A percentile compares a stretch with the other conserved stretches of the same genome.
These are phyloP conservation scores for Tubosaeta sp. DNA, from an alignment of 768 basidiomycete species.

Conservation along the genomic window DNA sequence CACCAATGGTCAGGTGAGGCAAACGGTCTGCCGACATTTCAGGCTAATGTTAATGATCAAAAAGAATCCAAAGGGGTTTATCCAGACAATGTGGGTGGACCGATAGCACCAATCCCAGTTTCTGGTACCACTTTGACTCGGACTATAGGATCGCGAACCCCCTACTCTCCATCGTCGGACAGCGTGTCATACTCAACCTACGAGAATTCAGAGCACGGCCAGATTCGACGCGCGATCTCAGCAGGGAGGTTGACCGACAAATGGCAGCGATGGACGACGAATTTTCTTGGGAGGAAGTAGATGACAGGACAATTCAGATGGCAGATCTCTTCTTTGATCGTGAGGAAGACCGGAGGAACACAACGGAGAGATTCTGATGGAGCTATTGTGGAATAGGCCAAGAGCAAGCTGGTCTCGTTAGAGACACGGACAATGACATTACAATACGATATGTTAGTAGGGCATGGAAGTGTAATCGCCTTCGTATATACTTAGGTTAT, in stretches of 20 bases:
- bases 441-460: background rate
- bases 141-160: background rate
- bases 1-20: conserved; percentile 6
- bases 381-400: background rate
- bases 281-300: background rate
- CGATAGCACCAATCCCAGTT: background rate
- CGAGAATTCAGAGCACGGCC: background rate
- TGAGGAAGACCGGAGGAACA: background rate
- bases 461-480: too few relatives aligned
- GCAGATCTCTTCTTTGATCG: background rate
- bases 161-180: background rate
- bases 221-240: background rate
- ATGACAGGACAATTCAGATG: background rate
- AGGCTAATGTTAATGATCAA: background rate
- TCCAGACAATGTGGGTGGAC: background rate
- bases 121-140: background rate
- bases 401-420: too few relatives aligned
- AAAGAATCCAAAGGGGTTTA: background rate
- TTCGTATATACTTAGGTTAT: too few relatives aligned
- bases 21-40: background rate
- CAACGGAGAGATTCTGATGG: background rate
- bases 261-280: background rate
- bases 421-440: background rate
- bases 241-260: background rate
- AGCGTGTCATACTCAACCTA: background rate